Evolutionary conservation across 805 yeast species (phyloP), one percentile per base, ranked within the genome.

Genomic region (Saccharomyces paradoxus): DNA sequence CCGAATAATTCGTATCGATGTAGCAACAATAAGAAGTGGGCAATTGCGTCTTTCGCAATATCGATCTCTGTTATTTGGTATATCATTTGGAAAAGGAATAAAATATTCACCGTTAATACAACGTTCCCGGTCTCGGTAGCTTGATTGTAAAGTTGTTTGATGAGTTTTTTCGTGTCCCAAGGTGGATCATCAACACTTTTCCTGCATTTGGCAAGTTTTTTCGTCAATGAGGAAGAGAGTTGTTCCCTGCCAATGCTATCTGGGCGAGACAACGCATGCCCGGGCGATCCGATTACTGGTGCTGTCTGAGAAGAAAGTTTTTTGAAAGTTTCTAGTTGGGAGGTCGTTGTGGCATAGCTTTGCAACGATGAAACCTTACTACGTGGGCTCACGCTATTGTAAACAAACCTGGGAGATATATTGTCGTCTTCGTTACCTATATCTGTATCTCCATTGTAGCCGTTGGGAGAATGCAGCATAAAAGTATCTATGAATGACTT

Each of bases 1-100:
- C 67, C 73, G 50, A 70, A 70, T 13, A 68, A 53, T 49, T 70
- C 73, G 53, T 68, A 69, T 24, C 63, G 59, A 50, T 70, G 72
- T 22, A 70, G 53, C 5, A 70, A 54, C 21, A 58, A 57, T 14
- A 67, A 60, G 48, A 70, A 70, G 44, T 68, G 68, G 2, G 69
- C 61, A 17, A 70, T 48, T 32, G 70, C 62, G 41, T 62, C 58
- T 41, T 68, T 67, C 2, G 63, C 68, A n/a, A 65, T 63, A 14
- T 56, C 56, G 21, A 59, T 58, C n/a, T 61, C 52, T 6, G 69
- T 60, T 12, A 67, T 49, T 14, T 63, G 58, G 47, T 65, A 66
- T 3, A 63, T 52, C n/a, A 66, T 61, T 50, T 70, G 71, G 56
- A 70, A 70, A 24, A 67, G 56, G 2, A 69, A 51, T 22, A 70